A percentile compares a stretch with the other conserved stretches of the same genome.
Conservation (phyloP, 148 eudicot species). For the Spergularia marina region DNA sequence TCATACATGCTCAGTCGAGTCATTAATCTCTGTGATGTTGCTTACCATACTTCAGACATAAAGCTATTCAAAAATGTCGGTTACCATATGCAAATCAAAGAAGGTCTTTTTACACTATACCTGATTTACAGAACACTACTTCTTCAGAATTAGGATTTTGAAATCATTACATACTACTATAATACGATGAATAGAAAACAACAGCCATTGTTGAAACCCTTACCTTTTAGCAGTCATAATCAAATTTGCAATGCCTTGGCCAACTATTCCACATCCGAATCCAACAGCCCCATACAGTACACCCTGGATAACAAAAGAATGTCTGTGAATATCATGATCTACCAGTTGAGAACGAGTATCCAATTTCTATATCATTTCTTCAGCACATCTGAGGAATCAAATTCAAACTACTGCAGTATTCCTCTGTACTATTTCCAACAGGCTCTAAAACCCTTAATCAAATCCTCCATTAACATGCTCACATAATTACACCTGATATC, state of each 20-base stretch:
- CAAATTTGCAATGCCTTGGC: conserved; percentile 68
- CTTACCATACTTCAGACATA: not conserved
- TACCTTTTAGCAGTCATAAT: conserved; percentile 71
- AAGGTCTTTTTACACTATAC: not conserved
- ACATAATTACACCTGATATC: not conserved
- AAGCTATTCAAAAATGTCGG: not conserved
- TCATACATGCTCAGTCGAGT: not conserved
- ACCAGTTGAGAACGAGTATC: not conserved
- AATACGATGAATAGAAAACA: not conserved
- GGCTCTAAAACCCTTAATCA: not conserved
- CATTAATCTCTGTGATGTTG: not conserved
- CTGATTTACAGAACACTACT: not conserved
- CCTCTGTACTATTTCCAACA: not conserved
- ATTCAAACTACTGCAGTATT: not conserved
- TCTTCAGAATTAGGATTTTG: not conserved
- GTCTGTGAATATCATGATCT: not conserved
- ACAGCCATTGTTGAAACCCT: not conserved
- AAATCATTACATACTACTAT: not conserved
- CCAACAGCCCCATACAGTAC: conserved; percentile 61
- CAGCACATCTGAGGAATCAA: not conserved
- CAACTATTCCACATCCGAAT: conserved; percentile 59
- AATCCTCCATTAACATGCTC: not conserved
- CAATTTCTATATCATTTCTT: not conserved
- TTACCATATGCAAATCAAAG: not conserved
- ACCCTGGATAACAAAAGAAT: conserved; percentile 40